Base-by-base conservation (phyloP, 371 early-diverging fungal genomes). In the Entomophthora muscae region DNA sequence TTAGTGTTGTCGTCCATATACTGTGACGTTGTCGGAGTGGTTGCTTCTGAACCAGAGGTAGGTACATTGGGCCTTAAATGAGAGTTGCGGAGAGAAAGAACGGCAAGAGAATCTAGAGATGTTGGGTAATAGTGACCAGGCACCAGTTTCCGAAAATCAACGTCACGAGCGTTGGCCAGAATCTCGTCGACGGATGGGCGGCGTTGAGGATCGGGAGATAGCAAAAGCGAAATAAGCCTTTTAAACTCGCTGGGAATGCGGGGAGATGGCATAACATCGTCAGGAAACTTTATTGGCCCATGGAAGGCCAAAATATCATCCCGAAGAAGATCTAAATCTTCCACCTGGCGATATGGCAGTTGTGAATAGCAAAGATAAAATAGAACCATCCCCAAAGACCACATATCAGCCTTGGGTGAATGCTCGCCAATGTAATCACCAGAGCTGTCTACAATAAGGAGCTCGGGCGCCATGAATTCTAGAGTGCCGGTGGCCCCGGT, bases 401-500 rank as follows among this genome's bases (percentile, higher is more conserved):
- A 96, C 83, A 95, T 79, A 67, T 96, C 97, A 2, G 91, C 88
- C 61, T 84, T 85, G 32, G 83, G 78, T 23, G 90, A 86, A 71
- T 88, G 91, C 61, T 84, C 88, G 53, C 81, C 76, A 17, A 75
- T 69, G 60, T 82, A 86, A 53, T 75, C 67, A 3, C 89, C 90
- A 7, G 72, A 64, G 5, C 66, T 73, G 72, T 81, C 81, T 7
- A 77, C 79, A 66, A 63, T 64, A n/a, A 68, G 31, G 7, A 87
- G 77, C 65, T 90, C 94, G 0, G 96, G 96, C 5, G 95, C 91
- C 87, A 90, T 86, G 66, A 93, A 96, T 61, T 96, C 97, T 22
- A 95, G 71, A 0, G 97, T 95, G 1, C 95, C 97, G 0, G 97
- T 95, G 0, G 91, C 91, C 0, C 97, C 96, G 0, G 93, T 93